Conservation (phyloP, 805 yeast genomes). For the Torulaspora delbrueckii region DNA sequence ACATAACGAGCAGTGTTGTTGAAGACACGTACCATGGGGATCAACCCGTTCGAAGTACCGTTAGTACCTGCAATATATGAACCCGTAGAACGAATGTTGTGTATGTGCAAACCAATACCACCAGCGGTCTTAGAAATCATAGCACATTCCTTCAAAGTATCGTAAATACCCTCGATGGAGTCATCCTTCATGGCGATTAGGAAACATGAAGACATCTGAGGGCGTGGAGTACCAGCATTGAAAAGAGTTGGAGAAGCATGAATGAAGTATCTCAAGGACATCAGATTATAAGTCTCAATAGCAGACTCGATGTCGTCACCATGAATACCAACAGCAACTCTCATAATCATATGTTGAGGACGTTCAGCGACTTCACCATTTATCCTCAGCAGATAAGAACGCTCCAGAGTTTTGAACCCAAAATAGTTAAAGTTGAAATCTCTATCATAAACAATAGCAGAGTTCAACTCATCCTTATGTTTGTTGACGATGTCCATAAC, state of each 20-base stretch:
- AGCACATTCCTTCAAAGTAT: conserved; percentile 83
- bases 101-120: conserved; percentile 88
- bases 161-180: conserved; percentile 92
- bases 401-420: conserved; percentile 88
- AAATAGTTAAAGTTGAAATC: conserved; percentile 78
- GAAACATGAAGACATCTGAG: conserved; percentile 89
- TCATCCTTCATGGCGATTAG: conserved; percentile 88
- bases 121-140: conserved; percentile 92
- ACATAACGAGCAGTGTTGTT: conserved; percentile 95
- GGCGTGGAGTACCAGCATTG: conserved; percentile 84
- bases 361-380: conserved; percentile 74
- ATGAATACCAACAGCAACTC: conserved; percentile 91
- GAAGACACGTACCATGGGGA: conserved; percentile 95
- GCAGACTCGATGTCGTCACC: conserved; percentile 59
- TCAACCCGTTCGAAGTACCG: conserved; percentile 86
- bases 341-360: conserved; percentile 84
- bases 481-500: conserved; percentile 58
- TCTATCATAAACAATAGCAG: conserved; percentile 69
- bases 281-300: conserved; percentile 76
- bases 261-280: conserved; percentile 83
- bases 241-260: conserved; percentile 95
- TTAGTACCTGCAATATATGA: conserved; percentile 86
- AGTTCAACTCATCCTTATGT: conserved; percentile 61
- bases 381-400: conserved; percentile 70
- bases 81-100: conserved; percentile 82